Conservation (phyloP, 2,329 filamentous ascomycete genomes). For the Colletotrichum abscissum region DNA sequence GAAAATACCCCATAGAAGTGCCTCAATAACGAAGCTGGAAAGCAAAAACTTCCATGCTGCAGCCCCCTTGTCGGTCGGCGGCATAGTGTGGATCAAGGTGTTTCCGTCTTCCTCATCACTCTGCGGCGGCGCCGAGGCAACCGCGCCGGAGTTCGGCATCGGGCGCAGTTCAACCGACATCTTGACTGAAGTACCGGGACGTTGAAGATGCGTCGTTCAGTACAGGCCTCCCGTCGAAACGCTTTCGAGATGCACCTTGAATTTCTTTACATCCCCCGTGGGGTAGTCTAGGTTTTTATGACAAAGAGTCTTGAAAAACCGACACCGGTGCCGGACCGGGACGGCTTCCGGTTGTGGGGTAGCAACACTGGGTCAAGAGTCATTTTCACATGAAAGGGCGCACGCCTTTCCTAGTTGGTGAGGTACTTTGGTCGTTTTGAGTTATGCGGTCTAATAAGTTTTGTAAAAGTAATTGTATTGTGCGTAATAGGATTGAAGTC, state of each 20-base stretch:
- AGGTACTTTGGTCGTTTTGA: too few relatives aligned
- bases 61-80: constrained; percentile 36
- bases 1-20: constrained; percentile 40
- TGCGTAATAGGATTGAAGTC: too few relatives aligned
- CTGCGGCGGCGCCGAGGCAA: neutral
- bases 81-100: constrained; percentile 35
- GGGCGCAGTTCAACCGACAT: constrained; percentile 21
- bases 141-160: neutral
- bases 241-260: too few relatives aligned
- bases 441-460: neutral
- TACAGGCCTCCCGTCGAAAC: neutral
- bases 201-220: neutral
- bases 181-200: neutral
- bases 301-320: neutral
- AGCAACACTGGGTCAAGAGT: neutral
- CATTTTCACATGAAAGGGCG: neutral
- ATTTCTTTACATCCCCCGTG: neutral
- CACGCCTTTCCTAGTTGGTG: neutral
- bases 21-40: constrained; percentile 39
- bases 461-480: neutral
- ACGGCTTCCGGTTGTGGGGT: neutral
- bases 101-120: constrained; percentile 29
- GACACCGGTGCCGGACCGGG: constrained; percentile 2
- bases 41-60: constrained; percentile 40
- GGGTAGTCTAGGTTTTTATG: neutral